phyloP scores from a whole-genome alignment of 2,329 filamentous ascomycete species.

The Colletotrichum horii region DNA sequence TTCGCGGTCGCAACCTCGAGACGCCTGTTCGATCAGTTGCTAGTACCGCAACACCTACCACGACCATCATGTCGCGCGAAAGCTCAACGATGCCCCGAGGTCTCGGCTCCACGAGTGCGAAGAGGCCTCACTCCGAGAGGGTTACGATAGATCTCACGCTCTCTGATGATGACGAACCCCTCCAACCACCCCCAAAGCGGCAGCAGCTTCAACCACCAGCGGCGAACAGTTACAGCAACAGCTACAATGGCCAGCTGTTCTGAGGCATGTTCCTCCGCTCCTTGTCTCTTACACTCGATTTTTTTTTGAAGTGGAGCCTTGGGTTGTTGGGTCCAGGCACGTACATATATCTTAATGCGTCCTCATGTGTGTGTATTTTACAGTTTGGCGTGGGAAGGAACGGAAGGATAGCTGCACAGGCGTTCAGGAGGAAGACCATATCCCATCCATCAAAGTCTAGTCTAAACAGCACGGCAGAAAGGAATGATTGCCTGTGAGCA shows the following conservation, averaged over 20 bases:
- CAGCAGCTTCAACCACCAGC: slow-evolving; percentile 33
- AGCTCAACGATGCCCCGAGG: slow-evolving; percentile 41
- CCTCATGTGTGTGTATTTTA: slow-evolving; percentile 5
- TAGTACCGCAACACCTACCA: slow-evolving; percentile 40
- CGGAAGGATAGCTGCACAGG: slow-evolving; percentile 18
- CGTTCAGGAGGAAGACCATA: slow-evolving; percentile 16
- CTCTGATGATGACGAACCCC: slow-evolving; percentile 59
- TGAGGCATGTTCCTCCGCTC: background rate
- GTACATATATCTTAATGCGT: slow-evolving; percentile 6
- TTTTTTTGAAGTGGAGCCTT: background rate
- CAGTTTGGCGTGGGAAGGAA: slow-evolving; percentile 11
- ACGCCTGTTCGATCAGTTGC: slow-evolving; percentile 42
- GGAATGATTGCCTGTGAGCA: background rate
- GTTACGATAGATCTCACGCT: slow-evolving; percentile 64
- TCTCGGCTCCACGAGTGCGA: slow-evolving; percentile 42
- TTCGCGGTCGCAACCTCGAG: slow-evolving; percentile 37
- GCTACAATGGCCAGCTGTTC: slow-evolving; percentile 2
- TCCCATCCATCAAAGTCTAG: background rate
- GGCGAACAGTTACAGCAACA: slow-evolving; percentile 5
- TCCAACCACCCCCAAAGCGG: slow-evolving; percentile 53
- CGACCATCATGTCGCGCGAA: slow-evolving; percentile 40
- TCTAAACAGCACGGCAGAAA: background rate
- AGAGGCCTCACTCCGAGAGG: slow-evolving; percentile 51
- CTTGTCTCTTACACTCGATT: background rate
- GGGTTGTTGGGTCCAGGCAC: background rate